Evolutionary conservation across 2,329 filamentous ascomycete species (phyloP).

Genomic region (Stachybotrys chlorohalonatus): DNA sequence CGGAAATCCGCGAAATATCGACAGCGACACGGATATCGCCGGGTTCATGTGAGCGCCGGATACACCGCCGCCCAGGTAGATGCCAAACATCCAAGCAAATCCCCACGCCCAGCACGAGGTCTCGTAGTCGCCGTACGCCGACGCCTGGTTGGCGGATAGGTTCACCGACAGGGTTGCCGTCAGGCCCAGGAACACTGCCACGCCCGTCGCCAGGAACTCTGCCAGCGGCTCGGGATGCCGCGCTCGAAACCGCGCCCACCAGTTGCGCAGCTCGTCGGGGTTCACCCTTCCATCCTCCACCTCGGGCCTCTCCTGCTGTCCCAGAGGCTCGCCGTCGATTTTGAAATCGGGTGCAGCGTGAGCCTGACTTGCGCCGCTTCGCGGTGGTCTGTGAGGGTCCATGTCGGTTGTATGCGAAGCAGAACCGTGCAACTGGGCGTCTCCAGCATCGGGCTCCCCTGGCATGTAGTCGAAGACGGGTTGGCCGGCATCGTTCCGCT

Average conservation of each 20-base stretch:
- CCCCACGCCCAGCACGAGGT: constrained; percentile 15
- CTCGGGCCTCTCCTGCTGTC: constrained; percentile 4
- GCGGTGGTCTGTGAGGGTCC: background rate
- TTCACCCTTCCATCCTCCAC: constrained; percentile 7
- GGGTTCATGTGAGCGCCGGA: constrained; percentile 23
- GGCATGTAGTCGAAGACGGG: constrained; percentile 4
- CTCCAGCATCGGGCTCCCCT: background rate
- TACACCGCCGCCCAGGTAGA: constrained; percentile 14
- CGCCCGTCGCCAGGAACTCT: constrained; percentile 10
- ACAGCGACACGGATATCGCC: constrained; percentile 23
- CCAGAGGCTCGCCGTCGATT: constrained; percentile 9
- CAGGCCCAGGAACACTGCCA: constrained; percentile 10
- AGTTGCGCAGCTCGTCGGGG: constrained; percentile 10
- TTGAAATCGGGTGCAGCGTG: constrained; percentile 5
- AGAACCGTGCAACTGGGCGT: background rate
- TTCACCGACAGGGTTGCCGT: constrained; percentile 9
- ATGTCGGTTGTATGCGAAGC: background rate
- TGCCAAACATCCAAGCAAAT: constrained; percentile 15
- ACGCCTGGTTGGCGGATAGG: constrained; percentile 6
- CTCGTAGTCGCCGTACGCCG: constrained; percentile 10
- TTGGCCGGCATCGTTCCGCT: constrained; percentile 2
- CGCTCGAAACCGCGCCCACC: constrained; percentile 11
- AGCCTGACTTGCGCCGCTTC: background rate
- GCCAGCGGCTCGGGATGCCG: constrained; percentile 11
- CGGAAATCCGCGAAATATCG: constrained; percentile 26